A percentile compares a stretch with the other conserved stretches of the same genome.
Conservation (phyloP, 768 basidiomycete genomes). For the Leccinum olivaceopallidum region DNA sequence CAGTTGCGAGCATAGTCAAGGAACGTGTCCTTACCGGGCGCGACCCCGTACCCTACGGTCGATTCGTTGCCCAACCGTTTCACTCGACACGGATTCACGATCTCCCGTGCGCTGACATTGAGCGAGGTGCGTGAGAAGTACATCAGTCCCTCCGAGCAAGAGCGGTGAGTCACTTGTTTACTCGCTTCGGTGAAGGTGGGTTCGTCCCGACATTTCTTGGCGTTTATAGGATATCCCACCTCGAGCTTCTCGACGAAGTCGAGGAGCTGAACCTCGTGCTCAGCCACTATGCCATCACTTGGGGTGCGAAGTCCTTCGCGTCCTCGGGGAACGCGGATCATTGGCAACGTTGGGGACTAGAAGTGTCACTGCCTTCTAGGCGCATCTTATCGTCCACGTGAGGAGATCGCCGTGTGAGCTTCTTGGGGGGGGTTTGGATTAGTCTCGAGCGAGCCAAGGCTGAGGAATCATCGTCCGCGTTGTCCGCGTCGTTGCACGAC, state of each 20-base stretch:
- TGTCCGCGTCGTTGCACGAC: neutral
- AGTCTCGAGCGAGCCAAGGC: neutral
- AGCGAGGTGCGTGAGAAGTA: constrained; percentile 46
- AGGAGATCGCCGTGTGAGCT: neutral
- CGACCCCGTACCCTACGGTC: constrained; percentile 56
- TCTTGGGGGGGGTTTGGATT: neutral
- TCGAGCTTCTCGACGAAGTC: constrained; percentile 82
- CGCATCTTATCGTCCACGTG: neutral
- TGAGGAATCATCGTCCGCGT: neutral
- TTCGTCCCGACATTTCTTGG: neutral
- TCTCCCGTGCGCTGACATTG: constrained; percentile 14
- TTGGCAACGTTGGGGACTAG: constrained; percentile 21
- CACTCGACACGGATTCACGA: constrained; percentile 50
- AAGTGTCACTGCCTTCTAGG: neutral
- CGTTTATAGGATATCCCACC: constrained; percentile 60
- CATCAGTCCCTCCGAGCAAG: constrained; percentile 44
- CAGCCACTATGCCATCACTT: constrained; percentile 59
- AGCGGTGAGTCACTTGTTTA: constrained; percentile 40
- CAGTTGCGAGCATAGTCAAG: constrained; percentile 50
- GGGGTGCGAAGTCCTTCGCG: constrained; percentile 38
- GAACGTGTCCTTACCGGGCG: constrained; percentile 73
- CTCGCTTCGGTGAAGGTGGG: neutral
- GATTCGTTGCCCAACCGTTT: constrained; percentile 60
- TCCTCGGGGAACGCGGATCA: neutral
- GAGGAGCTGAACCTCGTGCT: constrained; percentile 85